Evolutionary conservation across 2,329 filamentous ascomycete genomes (phyloP).

Genomic region (Alternaria sp.): DNA sequence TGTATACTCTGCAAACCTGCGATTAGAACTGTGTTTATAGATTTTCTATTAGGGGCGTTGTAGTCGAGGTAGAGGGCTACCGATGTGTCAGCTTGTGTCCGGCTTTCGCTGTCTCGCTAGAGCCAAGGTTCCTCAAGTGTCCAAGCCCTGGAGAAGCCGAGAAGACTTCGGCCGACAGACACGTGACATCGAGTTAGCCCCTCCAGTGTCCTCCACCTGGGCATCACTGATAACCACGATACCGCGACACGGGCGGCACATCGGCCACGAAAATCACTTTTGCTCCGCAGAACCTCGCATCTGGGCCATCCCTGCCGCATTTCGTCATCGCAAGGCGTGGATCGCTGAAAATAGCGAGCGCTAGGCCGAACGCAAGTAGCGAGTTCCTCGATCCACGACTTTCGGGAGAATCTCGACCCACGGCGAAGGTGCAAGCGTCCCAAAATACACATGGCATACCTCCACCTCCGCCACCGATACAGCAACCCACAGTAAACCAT

Average conservation of each 20-base stretch:
- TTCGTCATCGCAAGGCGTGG: background rate
- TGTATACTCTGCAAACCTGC: background rate
- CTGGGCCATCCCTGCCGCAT: background rate
- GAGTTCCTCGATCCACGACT: background rate
- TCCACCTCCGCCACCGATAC: background rate
- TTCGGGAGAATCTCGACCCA: background rate
- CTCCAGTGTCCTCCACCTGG: background rate
- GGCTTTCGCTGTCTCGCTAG: background rate
- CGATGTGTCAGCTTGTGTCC: background rate
- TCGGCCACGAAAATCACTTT: background rate
- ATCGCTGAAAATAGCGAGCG: background rate
- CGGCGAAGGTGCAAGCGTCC: background rate
- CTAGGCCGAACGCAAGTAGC: background rate
- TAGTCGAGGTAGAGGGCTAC: background rate
- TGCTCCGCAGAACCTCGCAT: background rate
- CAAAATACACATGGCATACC: background rate
- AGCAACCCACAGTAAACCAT: background rate
- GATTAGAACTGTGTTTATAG: rapidly evolving
- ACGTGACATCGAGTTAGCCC: background rate
- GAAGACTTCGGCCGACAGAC: background rate
- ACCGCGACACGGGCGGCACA: background rate
- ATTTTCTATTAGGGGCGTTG: background rate
- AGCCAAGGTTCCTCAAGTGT: background rate
- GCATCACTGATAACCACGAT: background rate
- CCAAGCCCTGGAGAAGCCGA: background rate